phyloP scores from a whole-genome alignment of 1,139 yeast species.

The Blastobotrys arbuscula region DNA sequence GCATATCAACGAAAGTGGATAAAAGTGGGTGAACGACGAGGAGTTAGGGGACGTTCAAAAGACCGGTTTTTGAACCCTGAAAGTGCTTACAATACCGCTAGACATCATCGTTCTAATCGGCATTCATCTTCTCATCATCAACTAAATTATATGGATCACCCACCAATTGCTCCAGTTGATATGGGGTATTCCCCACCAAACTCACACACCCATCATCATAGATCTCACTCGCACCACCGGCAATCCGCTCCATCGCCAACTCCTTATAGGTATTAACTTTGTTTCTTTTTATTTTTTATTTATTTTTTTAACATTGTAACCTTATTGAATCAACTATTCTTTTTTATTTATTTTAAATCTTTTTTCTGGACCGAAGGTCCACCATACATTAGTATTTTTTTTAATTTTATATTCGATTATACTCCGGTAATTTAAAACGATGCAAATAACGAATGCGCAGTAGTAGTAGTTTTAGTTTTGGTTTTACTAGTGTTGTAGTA shows the following conservation, averaged over 20 bases:
- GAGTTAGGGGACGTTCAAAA: neutral
- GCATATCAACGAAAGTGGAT: slow-evolving; percentile 1
- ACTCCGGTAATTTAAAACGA: too few relatives aligned
- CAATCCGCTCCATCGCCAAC: neutral
- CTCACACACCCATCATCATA: neutral
- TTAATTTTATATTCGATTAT: too few relatives aligned
- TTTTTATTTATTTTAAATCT: neutral
- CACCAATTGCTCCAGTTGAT: neutral
- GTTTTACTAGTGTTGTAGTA: too few relatives aligned
- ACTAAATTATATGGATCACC: neutral
- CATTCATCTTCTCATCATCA: neutral
- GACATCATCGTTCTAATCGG: neutral
- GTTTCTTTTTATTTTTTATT: neutral
- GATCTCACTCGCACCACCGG: neutral
- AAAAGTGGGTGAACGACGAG: neutral
- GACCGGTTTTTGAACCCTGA: neutral
- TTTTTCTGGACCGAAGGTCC: too few relatives aligned
- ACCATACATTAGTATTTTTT: too few relatives aligned
- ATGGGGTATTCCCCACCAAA: neutral
- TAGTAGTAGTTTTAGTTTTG: too few relatives aligned
- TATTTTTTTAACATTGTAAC: neutral
- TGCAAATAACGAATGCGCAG: too few relatives aligned
- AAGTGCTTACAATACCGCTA: neutral
- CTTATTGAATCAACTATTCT: neutral
- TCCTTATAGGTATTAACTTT: slow-evolving; percentile 3